Conservation (phyloP, 352 stramenopile species). For the Pythium rhizo-oryzae region DNA sequence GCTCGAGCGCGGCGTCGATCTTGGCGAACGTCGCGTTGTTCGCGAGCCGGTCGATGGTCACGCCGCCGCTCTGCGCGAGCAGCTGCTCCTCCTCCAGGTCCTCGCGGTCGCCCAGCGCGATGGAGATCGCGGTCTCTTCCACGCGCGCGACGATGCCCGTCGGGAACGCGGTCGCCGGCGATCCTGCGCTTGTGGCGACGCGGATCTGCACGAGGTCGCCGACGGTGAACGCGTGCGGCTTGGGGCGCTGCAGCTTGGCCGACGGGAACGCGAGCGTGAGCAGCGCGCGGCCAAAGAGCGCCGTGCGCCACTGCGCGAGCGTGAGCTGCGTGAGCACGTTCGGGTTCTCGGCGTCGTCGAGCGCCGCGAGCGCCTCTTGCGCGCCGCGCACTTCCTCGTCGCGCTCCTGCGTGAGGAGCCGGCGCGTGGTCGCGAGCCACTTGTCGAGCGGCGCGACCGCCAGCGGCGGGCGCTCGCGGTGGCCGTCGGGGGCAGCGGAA, state of each 20-base stretch:
- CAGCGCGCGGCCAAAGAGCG: constrained; percentile 70
- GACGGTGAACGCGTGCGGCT: constrained; percentile 82
- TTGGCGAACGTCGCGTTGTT: constrained; percentile 89
- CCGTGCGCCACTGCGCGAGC: constrained; percentile 47
- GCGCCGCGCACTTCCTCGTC: constrained; percentile 63
- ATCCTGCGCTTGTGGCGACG: constrained; percentile 6
- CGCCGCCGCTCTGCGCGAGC: constrained; percentile 18
- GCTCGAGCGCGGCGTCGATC: constrained; percentile 61
- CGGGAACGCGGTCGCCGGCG: constrained; percentile 29
- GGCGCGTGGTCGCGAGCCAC: constrained; percentile 52
- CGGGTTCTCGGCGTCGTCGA: constrained; percentile 63
- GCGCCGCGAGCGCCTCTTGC: constrained; percentile 54
- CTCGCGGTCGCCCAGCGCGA: constrained; percentile 56
- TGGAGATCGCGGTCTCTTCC: constrained; percentile 59
- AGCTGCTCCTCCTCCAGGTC: constrained; percentile 59
- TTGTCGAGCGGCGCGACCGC: constrained; percentile 44
- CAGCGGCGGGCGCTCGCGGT: background rate
- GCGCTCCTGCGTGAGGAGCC: constrained; percentile 59
- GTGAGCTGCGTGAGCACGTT: constrained; percentile 64
- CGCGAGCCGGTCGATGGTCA: constrained; percentile 81
- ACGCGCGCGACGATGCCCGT: constrained; percentile 70
- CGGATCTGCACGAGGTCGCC: constrained; percentile 85
- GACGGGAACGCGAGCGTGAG: constrained; percentile 58
- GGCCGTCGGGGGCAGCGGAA: background rate
- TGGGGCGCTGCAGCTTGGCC: constrained; percentile 42